Percentiles rank a stretch among this genome's conserved stretches.
phyloP scores from a whole-genome alignment of 768 basidiomycete species.

The Psilocybe sp. region DNA sequence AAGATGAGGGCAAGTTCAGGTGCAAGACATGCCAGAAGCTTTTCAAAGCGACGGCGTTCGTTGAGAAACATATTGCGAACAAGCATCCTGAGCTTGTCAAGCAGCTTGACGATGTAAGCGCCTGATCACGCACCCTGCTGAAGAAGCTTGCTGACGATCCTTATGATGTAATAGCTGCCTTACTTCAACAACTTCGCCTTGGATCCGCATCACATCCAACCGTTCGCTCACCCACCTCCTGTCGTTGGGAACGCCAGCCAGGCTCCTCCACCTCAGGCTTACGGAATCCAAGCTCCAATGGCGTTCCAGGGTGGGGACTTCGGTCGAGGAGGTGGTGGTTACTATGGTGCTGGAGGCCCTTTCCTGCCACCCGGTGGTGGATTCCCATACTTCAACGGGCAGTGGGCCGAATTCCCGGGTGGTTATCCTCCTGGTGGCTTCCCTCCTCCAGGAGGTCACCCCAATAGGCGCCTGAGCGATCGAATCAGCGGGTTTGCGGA shows the following conservation, averaged over 20 bases:
- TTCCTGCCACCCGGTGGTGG: conserved; percentile 12
- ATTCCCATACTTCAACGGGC: conserved; percentile 27
- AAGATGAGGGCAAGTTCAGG: conserved; percentile 95
- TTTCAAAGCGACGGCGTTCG: conserved; percentile 95
- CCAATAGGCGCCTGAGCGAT: conserved; percentile 69
- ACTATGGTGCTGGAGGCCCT: conserved; percentile 29
- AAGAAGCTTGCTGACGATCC: background rate
- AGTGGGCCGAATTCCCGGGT: conserved; percentile 25
- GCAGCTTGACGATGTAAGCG: conserved; percentile 76
- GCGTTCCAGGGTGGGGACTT: conserved; percentile 34
- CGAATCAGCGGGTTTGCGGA: conserved; percentile 76
- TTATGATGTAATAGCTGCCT: conserved; percentile 51
- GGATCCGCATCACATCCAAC: conserved; percentile 90
- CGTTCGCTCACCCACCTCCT: conserved; percentile 76
- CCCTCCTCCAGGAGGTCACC: conserved; percentile 39
- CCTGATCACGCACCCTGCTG: conserved; percentile 1
- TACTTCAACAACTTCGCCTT: conserved; percentile 96
- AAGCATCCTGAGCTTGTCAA: conserved; percentile 90
- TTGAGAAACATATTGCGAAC: conserved; percentile 95
- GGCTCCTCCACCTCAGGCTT: conserved; percentile 80
- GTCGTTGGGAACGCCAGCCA: conserved; percentile 62
- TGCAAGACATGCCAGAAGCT: conserved; percentile 97
- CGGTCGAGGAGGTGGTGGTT: conserved; percentile 29
- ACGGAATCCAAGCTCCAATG: conserved; percentile 67
- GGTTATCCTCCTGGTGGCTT: conserved; percentile 46